These are phyloP conservation scores for Grosmannia penicillata DNA, from an alignment of 2,329 filamentous ascomycete genomes.

Conservation along the genomic window DNA sequence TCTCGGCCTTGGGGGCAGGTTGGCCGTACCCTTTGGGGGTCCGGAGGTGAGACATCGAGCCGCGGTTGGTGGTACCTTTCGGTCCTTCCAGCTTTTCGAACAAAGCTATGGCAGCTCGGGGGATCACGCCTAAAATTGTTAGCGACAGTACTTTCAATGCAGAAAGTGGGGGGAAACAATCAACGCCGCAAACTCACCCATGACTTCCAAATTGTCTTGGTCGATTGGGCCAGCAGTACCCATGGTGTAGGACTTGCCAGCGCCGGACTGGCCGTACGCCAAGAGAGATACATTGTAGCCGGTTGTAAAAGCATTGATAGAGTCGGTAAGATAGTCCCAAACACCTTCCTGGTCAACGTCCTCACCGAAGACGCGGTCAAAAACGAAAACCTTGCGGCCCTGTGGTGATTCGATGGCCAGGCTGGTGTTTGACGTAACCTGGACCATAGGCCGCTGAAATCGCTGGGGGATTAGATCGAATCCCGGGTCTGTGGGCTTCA, in stretches of 20 bases:
- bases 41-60: slow-evolving; percentile 62
- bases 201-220: slow-evolving; percentile 52
- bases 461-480: slow-evolving; percentile 91
- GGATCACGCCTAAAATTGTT: slow-evolving; percentile 62
- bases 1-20: slow-evolving; percentile 39
- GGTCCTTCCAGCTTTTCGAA: slow-evolving; percentile 72
- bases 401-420: slow-evolving; percentile 82
- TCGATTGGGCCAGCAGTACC: slow-evolving; percentile 79
- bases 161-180: neutral
- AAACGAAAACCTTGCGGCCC: slow-evolving; percentile 88
- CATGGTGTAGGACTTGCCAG: slow-evolving; percentile 98
- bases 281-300: slow-evolving; percentile 97
- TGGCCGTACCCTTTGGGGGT: slow-evolving; percentile 67
- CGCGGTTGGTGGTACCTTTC: slow-evolving; percentile 33
- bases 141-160: neutral
- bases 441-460: slow-evolving; percentile 85
- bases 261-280: slow-evolving; percentile 93
- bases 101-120: slow-evolving; percentile 69
- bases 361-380: slow-evolving; percentile 84
- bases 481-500: slow-evolving; percentile 72
- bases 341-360: slow-evolving; percentile 75
- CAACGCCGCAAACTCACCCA: slow-evolving; percentile 47
- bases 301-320: slow-evolving; percentile 77
- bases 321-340: slow-evolving; percentile 89
- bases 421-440: slow-evolving; percentile 73